These are phyloP conservation scores for Leishmania braziliensis DNA, from an alignment of 208 protist species.

Conservation along the genomic window DNA sequence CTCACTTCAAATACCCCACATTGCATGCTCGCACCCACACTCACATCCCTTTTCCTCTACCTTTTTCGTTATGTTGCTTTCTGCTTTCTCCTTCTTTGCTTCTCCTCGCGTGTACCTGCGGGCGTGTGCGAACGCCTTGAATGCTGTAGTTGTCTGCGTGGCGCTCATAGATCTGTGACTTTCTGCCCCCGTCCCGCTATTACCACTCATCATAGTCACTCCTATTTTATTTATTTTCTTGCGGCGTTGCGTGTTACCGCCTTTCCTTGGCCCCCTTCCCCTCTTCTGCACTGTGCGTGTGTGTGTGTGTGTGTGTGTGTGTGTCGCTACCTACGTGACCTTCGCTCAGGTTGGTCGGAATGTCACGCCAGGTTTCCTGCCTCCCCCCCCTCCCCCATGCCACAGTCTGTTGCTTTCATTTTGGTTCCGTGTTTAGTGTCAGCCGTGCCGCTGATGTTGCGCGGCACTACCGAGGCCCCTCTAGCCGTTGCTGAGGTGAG, in stretches of 20 bases:
- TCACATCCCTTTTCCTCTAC: not conserved
- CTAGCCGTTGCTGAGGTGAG: not conserved
- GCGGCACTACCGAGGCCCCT: not conserved
- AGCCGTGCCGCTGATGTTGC: not conserved
- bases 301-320: not conserved
- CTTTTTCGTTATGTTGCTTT: not conserved
- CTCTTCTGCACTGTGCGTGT: conserved; percentile 1
- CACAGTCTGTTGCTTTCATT: not conserved
- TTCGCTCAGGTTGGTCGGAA: not conserved
- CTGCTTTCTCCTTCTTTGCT: not conserved
- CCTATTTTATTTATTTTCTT: not conserved
- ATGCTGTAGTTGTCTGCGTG: not conserved
- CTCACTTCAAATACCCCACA: not conserved
- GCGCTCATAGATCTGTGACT: conserved; percentile 13
- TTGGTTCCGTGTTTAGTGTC: not conserved
- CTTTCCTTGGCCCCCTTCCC: conserved; percentile 9
- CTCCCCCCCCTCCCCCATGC: not conserved
- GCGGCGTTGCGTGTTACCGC: not conserved
- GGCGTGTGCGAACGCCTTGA: not conserved
- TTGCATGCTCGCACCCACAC: not conserved
- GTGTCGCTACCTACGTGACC: not conserved
- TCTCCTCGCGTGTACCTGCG: not conserved
- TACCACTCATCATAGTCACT: not conserved
- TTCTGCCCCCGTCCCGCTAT: not conserved
- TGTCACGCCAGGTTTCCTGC: not conserved